phyloP scores from a whole-genome alignment of 2,329 filamentous ascomycete genomes.

The Septoria linicola region DNA sequence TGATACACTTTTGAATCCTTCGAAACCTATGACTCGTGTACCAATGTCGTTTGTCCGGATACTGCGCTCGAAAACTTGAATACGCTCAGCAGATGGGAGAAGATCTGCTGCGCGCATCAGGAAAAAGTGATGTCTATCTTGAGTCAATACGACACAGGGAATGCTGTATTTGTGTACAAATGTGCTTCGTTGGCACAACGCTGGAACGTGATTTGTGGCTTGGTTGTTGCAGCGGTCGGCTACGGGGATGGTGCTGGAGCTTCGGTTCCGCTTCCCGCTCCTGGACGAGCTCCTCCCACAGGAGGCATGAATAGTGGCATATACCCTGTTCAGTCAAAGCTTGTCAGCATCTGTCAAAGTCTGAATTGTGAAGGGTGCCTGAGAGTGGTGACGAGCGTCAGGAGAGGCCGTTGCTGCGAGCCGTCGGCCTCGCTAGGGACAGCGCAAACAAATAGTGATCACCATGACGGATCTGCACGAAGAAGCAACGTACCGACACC shows the following conservation, averaged over 20 bases:
- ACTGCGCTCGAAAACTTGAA: neutral
- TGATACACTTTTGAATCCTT: constrained; percentile 5
- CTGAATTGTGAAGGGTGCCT: neutral
- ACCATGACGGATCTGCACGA: too few relatives aligned
- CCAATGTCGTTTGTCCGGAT: neutral
- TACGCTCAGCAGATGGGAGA: neutral
- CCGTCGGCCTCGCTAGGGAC: neutral
- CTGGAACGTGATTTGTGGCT: neutral
- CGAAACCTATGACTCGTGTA: neutral
- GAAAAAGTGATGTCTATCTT: neutral
- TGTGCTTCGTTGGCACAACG: neutral
- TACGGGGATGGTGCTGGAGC: constrained; percentile 16
- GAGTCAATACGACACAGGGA: neutral
- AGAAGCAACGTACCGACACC: constrained; percentile 47
- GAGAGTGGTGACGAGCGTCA: neutral
- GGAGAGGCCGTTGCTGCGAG: neutral
- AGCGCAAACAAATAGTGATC: too few relatives aligned
- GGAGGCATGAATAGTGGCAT: constrained; percentile 66
- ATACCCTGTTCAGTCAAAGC: constrained; percentile 4
- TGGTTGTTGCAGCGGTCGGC: neutral
- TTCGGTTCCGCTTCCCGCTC: constrained; percentile 12
- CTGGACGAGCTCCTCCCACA: constrained; percentile 34
- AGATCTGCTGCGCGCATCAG: neutral
- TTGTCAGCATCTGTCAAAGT: constrained; percentile 40
- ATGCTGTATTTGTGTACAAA: neutral